A percentile compares a stretch with the other conserved stretches of the same genome.
phyloP scores from a whole-genome alignment of 306 rosid genomes.

The Quercus bicolor region DNA sequence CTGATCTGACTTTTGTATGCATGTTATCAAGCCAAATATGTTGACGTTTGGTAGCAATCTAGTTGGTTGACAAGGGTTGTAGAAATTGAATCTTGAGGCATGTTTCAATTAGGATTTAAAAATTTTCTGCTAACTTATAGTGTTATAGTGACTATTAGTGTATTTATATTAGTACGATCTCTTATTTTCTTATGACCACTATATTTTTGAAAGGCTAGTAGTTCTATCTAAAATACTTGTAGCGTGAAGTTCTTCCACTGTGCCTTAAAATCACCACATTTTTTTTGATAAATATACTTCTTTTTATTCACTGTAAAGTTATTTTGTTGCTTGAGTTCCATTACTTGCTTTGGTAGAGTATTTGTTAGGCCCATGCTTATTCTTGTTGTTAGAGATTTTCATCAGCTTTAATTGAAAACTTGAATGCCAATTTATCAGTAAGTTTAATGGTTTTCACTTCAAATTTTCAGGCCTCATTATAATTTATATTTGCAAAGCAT shows the following conservation, averaged over 20 bases:
- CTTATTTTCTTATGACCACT: not conserved
- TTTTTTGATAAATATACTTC: not conserved
- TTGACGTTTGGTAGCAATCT: not conserved
- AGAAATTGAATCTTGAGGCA: not conserved
- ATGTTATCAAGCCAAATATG: not conserved
- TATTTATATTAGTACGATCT: not conserved
- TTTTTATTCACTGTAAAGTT: not conserved
- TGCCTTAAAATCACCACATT: not conserved
- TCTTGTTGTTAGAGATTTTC: not conserved
- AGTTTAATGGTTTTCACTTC: constrained; percentile 25
- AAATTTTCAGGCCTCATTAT: constrained; percentile 81
- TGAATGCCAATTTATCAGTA: not conserved
- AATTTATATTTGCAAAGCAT: constrained; percentile 84
- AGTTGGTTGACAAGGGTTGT: not conserved
- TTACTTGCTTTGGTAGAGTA: not conserved
- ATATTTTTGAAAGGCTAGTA: not conserved
- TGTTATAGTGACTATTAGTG: not conserved
- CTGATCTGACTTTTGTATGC: not conserved
- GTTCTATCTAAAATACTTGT: not conserved
- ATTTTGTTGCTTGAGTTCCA: not conserved
- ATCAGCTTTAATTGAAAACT: constrained; percentile 11
- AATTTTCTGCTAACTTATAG: not conserved
- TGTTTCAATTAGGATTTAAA: not conserved
- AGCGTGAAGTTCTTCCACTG: not conserved
- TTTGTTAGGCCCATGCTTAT: not conserved